Evolutionary conservation across 352 stramenopile genomes (phyloP).

Genomic region (Paralagenidium karlingii): DNA sequence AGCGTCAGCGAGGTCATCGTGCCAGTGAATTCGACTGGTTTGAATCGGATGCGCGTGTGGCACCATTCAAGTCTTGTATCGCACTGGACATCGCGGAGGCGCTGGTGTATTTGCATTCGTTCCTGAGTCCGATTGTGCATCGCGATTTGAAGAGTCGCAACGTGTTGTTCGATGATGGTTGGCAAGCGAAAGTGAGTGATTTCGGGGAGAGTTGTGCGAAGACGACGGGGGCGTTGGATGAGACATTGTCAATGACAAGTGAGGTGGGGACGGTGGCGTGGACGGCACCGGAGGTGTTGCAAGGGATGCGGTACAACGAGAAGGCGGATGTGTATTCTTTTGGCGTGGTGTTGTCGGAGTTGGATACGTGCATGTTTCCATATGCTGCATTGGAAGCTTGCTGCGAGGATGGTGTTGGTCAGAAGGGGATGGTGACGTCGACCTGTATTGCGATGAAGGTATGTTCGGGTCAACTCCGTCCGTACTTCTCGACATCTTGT

Average conservation of each 20-base stretch:
- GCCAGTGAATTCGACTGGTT: slow-evolving; percentile 12
- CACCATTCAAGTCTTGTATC: slow-evolving; percentile 33
- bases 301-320: slow-evolving; percentile 15
- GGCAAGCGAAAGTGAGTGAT: slow-evolving; percentile 10
- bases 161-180: slow-evolving; percentile 5
- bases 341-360: slow-evolving; percentile 13
- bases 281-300: slow-evolving; percentile 13
- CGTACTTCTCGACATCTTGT: slow-evolving; percentile 24
- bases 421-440: slow-evolving; percentile 31
- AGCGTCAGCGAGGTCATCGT: slow-evolving; percentile 13
- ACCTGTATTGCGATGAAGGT: slow-evolving; percentile 42
- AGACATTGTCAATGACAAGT: slow-evolving; percentile 19
- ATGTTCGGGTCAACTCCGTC: slow-evolving; percentile 23
- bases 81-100: slow-evolving; percentile 12
- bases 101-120: slow-evolving; percentile 16
- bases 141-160: slow-evolving; percentile 13
- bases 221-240: slow-evolving; percentile 1
- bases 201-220: slow-evolving; percentile 8
- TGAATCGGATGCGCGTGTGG: slow-evolving; percentile 20
- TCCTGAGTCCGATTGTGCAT: slow-evolving; percentile 10
- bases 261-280: slow-evolving; percentile 12
- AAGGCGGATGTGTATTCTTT: slow-evolving; percentile 24
- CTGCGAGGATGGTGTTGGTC: slow-evolving; percentile 39
- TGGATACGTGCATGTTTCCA: slow-evolving; percentile 9
- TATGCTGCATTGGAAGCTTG: slow-evolving; percentile 17